Percentiles rank a stretch among this genome's conserved stretches.
These are phyloP conservation scores for Gloeophyllum trabeum DNA, from an alignment of 768 basidiomycete genomes.

Conservation along the genomic window DNA sequence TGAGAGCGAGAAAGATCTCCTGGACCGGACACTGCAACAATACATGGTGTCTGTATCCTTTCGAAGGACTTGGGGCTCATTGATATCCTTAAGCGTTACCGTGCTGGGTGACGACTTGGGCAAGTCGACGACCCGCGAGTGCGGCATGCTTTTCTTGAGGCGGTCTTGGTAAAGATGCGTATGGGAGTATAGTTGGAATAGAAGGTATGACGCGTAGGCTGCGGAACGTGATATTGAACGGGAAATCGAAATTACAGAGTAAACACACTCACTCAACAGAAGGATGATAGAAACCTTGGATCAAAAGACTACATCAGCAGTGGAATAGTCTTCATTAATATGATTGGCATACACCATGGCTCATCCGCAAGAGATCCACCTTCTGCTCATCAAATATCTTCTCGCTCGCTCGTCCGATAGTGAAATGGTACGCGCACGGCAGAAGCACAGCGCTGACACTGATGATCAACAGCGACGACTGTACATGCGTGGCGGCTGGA, in stretches of 20 bases:
- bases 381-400: constrained; percentile 22
- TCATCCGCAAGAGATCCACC: constrained; percentile 52
- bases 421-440: constrained; percentile 67
- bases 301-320: not conserved
- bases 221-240: constrained; percentile 2
- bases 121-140: no score
- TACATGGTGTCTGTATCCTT: no score
- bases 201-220: constrained; percentile 68
- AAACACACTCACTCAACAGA: constrained; percentile 59
- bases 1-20: no score
- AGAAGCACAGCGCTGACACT: constrained; percentile 73
- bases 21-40: no score
- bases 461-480: constrained; percentile 62
- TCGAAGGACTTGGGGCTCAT: no score
- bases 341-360: constrained; percentile 49
- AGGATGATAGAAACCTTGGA: constrained; percentile 63
- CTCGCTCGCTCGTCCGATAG: constrained; percentile 25
- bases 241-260: not conserved
- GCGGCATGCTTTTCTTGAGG: no score
- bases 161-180: constrained; percentile 49
- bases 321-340: not conserved
- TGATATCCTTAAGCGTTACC: no score
- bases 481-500: constrained; percentile 59
- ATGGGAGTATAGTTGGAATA: constrained; percentile 77
- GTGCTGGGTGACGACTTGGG: no score